A percentile compares a stretch with the other conserved stretches of the same genome.
These are phyloP conservation scores for Paxillus involutus DNA, from an alignment of 768 basidiomycete species.

Conservation along the genomic window DNA sequence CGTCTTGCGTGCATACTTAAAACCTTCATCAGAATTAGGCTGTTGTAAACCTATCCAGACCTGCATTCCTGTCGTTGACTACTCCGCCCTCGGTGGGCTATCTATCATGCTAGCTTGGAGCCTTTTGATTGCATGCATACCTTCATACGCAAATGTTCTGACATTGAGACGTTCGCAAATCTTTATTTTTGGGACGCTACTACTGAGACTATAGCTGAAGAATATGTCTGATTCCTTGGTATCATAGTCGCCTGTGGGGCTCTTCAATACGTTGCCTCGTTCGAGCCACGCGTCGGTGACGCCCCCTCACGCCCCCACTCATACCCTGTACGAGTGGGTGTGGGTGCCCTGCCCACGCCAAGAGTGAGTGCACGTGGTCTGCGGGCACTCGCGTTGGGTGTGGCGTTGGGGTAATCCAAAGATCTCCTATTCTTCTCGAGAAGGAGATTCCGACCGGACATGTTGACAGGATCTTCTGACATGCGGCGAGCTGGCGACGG, in stretches of 20 bases:
- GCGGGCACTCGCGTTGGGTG: background rate
- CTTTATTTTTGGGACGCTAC: constrained; percentile 3
- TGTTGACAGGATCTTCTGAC: background rate
- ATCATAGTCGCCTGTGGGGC: constrained; percentile 16
- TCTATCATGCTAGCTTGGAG: constrained; percentile 1
- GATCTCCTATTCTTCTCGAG: constrained; percentile 1
- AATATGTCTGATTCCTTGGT: constrained; percentile 5
- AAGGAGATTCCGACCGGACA: background rate
- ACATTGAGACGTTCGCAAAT: background rate
- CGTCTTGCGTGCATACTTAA: background rate
- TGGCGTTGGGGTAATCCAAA: background rate
- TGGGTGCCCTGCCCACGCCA: constrained; percentile 40
- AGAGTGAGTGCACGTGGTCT: background rate
- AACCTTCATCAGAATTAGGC: constrained; percentile 34
- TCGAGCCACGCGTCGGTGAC: constrained; percentile 26
- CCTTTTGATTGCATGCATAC: background rate
- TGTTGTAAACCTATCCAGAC: background rate
- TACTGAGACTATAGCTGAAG: constrained; percentile 14
- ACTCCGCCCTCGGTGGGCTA: background rate
- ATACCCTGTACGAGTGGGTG: background rate
- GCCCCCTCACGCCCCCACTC: constrained; percentile 28
- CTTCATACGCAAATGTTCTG: background rate
- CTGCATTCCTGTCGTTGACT: constrained; percentile 4
- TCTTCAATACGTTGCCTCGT: constrained; percentile 15
- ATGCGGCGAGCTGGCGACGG: constrained; percentile 2